These are phyloP conservation scores for Vitis rotundifolia DNA, from an alignment of 164 flowering plant genomes.

Conservation along the genomic window DNA sequence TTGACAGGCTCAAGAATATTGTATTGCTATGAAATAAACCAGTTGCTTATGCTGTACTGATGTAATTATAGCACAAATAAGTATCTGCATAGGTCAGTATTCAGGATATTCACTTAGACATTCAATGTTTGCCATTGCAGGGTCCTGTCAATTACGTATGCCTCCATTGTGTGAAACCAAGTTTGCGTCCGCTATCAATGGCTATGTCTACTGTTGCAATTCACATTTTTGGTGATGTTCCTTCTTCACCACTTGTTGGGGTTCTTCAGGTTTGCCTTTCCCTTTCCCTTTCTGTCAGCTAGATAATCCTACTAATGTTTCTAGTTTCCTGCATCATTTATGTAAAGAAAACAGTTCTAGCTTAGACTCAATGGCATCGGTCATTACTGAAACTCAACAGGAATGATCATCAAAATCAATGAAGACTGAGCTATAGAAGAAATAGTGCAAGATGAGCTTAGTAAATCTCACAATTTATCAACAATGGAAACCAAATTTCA, in stretches of 20 bases:
- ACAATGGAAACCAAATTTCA: no score
- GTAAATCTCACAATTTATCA: no score
- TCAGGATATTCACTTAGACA: not conserved
- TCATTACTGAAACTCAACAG: no score
- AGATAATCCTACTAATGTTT: no score
- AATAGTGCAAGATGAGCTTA: no score
- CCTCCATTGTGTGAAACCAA: conserved; percentile 79
- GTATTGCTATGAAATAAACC: not conserved
- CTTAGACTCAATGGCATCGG: no score
- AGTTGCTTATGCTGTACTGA: not conserved
- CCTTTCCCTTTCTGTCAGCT: not conserved
- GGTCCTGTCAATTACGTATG: conserved; percentile 72
- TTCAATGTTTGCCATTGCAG: conserved; percentile 32
- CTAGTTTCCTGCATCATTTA: no score
- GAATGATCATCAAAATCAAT: no score
- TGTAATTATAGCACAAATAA: not conserved
- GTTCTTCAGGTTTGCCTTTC: conserved; percentile 60
- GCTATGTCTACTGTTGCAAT: conserved; percentile 81
- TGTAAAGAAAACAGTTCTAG: no score
- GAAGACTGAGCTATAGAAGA: no score
- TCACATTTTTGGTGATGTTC: conserved; percentile 89
- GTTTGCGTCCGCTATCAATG: conserved; percentile 78
- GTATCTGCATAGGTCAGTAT: not conserved
- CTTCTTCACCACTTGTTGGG: conserved; percentile 88
- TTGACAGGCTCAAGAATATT: not conserved